Percentiles rank a stretch among this genome's conserved stretches.
Evolutionary conservation across 371 early-diverging fungal genomes (phyloP).

Genomic region (Mortierella sp.): DNA sequence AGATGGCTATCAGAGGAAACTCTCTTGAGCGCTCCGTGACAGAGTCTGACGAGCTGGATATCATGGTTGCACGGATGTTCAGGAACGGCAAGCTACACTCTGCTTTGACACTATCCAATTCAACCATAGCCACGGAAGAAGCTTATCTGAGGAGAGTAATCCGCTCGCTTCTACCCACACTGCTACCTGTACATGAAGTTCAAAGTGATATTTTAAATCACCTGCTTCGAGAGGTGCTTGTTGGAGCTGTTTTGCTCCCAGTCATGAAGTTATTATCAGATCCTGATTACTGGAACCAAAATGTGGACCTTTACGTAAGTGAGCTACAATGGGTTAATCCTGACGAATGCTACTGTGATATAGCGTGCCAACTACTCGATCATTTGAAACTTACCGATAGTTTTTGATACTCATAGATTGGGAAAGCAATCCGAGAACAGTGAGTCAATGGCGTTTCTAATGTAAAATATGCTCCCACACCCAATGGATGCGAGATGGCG

Average conservation of each 20-base stretch:
- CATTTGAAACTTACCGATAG: background rate
- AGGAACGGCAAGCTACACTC: slow-evolving; percentile 67
- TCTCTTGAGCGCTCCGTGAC: slow-evolving; percentile 63
- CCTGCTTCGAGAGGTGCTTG: slow-evolving; percentile 80
- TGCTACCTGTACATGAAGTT: slow-evolving; percentile 66
- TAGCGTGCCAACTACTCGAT: background rate
- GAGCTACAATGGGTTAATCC: background rate
- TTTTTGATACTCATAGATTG: slow-evolving; percentile 51
- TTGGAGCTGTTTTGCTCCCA: slow-evolving; percentile 77
- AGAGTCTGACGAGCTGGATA: slow-evolving; percentile 70
- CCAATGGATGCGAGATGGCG: slow-evolving; percentile 33
- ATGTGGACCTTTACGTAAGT: slow-evolving; percentile 72
- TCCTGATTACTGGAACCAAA: slow-evolving; percentile 88
- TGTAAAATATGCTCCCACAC: slow-evolving; percentile 12
- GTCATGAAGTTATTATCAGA: slow-evolving; percentile 77
- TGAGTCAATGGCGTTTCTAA: slow-evolving; percentile 32
- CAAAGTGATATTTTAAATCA: slow-evolving; percentile 66
- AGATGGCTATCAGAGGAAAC: slow-evolving; percentile 64
- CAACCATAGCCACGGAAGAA: slow-evolving; percentile 62
- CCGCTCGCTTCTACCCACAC: slow-evolving; percentile 69
- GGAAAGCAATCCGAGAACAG: slow-evolving; percentile 73
- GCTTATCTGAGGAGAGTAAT: slow-evolving; percentile 76
- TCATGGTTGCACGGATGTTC: slow-evolving; percentile 70
- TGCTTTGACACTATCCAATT: slow-evolving; percentile 64
- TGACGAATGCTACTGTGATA: too few species aligned